A percentile compares a stretch with the other conserved stretches of the same genome.
phyloP scores from a whole-genome alignment of 2,329 filamentous ascomycete genomes.

The Penicillium sclerotiorum region DNA sequence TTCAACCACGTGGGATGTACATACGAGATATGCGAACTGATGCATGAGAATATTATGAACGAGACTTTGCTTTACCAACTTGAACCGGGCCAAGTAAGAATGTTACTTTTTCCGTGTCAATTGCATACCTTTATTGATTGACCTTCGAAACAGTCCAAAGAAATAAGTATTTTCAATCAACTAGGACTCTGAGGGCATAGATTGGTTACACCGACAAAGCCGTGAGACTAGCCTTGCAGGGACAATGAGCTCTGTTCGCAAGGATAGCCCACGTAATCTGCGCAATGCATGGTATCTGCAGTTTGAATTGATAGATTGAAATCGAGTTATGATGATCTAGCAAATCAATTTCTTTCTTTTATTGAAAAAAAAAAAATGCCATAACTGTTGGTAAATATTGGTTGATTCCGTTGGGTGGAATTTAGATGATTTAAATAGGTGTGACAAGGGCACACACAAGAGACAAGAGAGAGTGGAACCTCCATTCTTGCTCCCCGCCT shows the following conservation, averaged over 20 bases:
- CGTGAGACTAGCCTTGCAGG: conserved; percentile 16
- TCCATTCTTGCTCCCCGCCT: conserved; percentile 36
- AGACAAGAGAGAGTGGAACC: conserved; percentile 8
- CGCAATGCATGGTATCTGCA: not conserved
- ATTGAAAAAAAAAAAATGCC: too few relatives aligned
- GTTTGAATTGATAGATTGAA: not conserved
- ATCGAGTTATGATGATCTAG: not conserved
- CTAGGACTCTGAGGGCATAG: too few relatives aligned
- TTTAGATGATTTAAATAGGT: too few relatives aligned
- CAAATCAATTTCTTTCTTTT: too few relatives aligned
- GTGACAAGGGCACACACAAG: not conserved
- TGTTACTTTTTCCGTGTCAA: too few relatives aligned
- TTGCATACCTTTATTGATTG: too few relatives aligned
- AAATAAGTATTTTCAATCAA: too few relatives aligned
- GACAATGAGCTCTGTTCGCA: conserved; percentile 22
- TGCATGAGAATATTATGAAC: conserved; percentile 4
- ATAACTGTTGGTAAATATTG: too few relatives aligned
- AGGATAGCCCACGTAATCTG: conserved; percentile 14
- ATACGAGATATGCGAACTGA: conserved; percentile 11
- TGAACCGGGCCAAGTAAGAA: too few relatives aligned
- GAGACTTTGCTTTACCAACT: not conserved
- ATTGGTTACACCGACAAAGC: too few relatives aligned
- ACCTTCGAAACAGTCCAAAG: too few relatives aligned
- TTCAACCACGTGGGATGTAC: conserved; percentile 21
- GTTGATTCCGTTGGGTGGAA: too few relatives aligned